Evolutionary conservation across 768 basidiomycete genomes (phyloP), one percentile per base, ranked within the genome.

Genomic region (Leccinum rimulosum): DNA sequence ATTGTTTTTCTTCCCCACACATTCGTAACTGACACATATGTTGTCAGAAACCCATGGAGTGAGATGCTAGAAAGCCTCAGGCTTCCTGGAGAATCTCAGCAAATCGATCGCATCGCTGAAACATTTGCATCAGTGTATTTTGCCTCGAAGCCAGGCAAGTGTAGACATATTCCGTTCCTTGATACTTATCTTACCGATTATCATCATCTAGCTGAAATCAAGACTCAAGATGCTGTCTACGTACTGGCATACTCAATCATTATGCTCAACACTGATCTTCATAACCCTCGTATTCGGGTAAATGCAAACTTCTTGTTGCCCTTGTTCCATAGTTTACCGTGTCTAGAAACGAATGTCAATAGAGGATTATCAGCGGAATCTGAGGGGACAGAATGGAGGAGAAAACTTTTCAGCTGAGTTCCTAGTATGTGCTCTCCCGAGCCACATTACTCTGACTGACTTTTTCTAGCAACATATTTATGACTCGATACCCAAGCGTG

Each of bases 181-280:
- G 12, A 60, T 19, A 35, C 36, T 15, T 19, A 0, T 17, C 22
- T 45, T 17, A 22, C 17, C 19, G 15, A 48, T 52, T 27, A 53
- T 45, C 40, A 19, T 19, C 19, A 45, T 52, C 28, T 60, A 95
- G 94, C 84, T 59, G 95, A 95, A 71, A 88, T 98, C 63, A 92
- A 89, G 69, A 87, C 79, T 57, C 86, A 93, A 75, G 97, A 98
- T 70, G 92, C 96, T 5, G 91, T 93, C 19, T 95, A 97, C 73
- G 91, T 99, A 8, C 76, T 99, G 27, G 85, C 96, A 1, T 99
- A 88, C 73, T 98, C 97, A 0, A 88, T 99, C 60, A 98, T 99
- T 73, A 84, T 99, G 94, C 83, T 99, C 52, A 99, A 99, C 74
- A 99, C 97, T 8, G 97, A 99, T 76, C 84, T 86, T 33, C 95